These are phyloP conservation scores for Favolaschia claudopus DNA, from an alignment of 768 basidiomycete genomes.

Conservation along the genomic window DNA sequence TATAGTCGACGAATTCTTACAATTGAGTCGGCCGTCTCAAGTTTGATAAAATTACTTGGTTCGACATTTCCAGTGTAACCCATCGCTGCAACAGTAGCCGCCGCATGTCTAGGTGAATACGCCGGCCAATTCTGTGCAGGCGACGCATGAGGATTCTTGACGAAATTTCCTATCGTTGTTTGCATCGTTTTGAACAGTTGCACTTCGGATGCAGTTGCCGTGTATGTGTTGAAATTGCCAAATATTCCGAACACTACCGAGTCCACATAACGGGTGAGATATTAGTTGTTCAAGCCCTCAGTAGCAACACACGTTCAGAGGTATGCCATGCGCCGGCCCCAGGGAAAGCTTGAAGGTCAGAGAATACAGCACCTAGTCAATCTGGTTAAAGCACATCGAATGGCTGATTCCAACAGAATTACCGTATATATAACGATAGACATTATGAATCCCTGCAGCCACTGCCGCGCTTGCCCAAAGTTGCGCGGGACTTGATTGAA, in stretches of 20 bases:
- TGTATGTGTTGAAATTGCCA: conserved; percentile 31
- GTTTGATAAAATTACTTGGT: conserved; percentile 23
- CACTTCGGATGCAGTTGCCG: conserved; percentile 30
- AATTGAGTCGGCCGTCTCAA: conserved; percentile 6
- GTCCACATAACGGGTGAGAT: background rate
- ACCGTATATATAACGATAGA: conserved; percentile 33
- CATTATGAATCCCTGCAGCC: conserved; percentile 16
- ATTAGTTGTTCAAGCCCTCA: background rate
- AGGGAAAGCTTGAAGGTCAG: conserved; percentile 31
- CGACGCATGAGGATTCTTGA: conserved; percentile 25
- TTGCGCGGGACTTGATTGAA: conserved; percentile 29
- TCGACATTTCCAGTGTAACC: conserved; percentile 31
- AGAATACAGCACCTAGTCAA: conserved; percentile 24
- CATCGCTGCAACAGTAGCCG: conserved; percentile 26
- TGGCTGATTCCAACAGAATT: background rate
- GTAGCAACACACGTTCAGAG: conserved; percentile 20
- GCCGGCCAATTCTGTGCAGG: conserved; percentile 28
- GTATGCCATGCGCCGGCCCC: conserved; percentile 34
- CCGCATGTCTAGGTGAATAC: conserved; percentile 13
- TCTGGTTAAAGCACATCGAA: background rate
- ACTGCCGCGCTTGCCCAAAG: conserved; percentile 18
- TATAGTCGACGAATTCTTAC: background rate
- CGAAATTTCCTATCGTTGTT: conserved; percentile 30
- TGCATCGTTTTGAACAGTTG: conserved; percentile 31
- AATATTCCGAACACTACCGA: conserved; percentile 27